phyloP scores from a whole-genome alignment of 1,139 yeast species.

The Debaryomycetaceae sp. region DNA sequence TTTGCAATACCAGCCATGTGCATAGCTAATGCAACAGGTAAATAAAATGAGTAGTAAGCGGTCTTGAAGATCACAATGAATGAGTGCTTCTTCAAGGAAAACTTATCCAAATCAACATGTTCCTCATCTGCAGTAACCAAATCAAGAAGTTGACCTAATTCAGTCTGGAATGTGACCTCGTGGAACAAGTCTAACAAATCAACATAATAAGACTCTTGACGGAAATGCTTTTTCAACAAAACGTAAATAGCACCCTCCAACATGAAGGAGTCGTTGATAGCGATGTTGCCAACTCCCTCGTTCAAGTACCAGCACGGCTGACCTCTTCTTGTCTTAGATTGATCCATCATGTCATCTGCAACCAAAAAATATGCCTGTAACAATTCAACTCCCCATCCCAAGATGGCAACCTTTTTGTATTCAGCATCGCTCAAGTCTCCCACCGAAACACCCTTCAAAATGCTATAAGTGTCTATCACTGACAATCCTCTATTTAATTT shows the following conservation, averaged over 20 bases:
- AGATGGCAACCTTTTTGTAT: slow-evolving; percentile 78
- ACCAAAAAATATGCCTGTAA: slow-evolving; percentile 96
- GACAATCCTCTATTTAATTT: slow-evolving; percentile 95
- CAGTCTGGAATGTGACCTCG: slow-evolving; percentile 95
- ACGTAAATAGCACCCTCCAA: slow-evolving; percentile 92
- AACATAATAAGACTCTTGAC: slow-evolving; percentile 74
- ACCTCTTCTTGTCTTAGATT: slow-evolving; percentile 94
- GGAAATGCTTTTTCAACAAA: slow-evolving; percentile 85
- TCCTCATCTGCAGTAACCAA: slow-evolving; percentile 97
- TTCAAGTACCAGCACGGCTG: slow-evolving; percentile 96
- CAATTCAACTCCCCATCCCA: slow-evolving; percentile 96
- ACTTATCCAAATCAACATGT: slow-evolving; percentile 80
- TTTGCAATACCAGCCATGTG: slow-evolving; percentile 76
- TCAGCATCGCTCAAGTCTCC: slow-evolving; percentile 64
- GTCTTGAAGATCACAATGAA: slow-evolving; percentile 96
- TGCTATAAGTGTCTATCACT: slow-evolving; percentile 87
- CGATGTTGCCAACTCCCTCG: slow-evolving; percentile 82
- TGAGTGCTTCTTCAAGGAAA: slow-evolving; percentile 85
- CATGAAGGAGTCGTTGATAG: slow-evolving; percentile 97
- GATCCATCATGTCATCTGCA: slow-evolving; percentile 99
- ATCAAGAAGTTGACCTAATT: slow-evolving; percentile 93
- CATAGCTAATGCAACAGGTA: slow-evolving; percentile 98
- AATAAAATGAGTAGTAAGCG: slow-evolving; percentile 94
- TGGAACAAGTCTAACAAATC: slow-evolving; percentile 91
- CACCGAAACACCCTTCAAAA: slow-evolving; percentile 60